Percentiles rank a stretch among this genome's conserved stretches.
Evolutionary conservation across 2,329 filamentous ascomycete species (phyloP).

Genomic region (Calonectria naviculata): DNA sequence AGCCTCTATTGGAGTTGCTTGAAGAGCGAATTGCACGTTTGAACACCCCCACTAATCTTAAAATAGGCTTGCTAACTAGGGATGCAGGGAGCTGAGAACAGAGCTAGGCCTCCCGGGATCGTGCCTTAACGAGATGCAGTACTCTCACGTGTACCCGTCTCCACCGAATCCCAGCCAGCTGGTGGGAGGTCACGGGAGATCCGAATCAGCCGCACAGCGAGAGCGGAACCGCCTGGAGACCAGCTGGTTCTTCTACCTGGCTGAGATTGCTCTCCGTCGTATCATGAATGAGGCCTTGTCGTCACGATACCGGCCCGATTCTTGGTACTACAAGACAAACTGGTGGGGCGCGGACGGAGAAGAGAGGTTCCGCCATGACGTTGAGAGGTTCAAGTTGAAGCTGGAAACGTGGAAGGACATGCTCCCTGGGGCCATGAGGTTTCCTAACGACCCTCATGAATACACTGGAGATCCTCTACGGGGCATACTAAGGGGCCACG

Average conservation of each 20-base stretch:
- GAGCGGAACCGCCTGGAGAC: conserved; percentile 23
- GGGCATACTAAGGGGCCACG: conserved; percentile 18
- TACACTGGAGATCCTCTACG: conserved; percentile 10
- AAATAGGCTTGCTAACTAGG: neutral
- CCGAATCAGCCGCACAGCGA: conserved; percentile 15
- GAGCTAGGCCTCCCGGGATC: conserved; percentile 34
- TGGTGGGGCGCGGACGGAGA: conserved; percentile 16
- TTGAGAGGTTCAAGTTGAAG: conserved; percentile 22
- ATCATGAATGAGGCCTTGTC: conserved; percentile 27
- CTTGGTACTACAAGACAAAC: conserved; percentile 25
- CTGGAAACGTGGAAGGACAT: conserved; percentile 22
- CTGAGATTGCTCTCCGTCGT: conserved; percentile 32
- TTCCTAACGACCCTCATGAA: conserved; percentile 7
- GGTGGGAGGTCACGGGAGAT: conserved; percentile 3
- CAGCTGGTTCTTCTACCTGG: conserved; percentile 37
- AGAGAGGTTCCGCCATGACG: neutral
- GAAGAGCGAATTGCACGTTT: conserved; percentile 37
- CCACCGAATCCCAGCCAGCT: conserved; percentile 28
- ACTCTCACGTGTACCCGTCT: conserved; percentile 33
- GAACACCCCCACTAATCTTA: neutral
- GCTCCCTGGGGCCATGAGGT: conserved; percentile 21
- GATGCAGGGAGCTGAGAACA: conserved; percentile 30
- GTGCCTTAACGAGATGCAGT: conserved; percentile 32
- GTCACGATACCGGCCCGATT: conserved; percentile 18
- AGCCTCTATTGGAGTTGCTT: conserved; percentile 41